Conservation (phyloP, 2,329 filamentous ascomycete species). For the Alternaria rosae region DNA sequence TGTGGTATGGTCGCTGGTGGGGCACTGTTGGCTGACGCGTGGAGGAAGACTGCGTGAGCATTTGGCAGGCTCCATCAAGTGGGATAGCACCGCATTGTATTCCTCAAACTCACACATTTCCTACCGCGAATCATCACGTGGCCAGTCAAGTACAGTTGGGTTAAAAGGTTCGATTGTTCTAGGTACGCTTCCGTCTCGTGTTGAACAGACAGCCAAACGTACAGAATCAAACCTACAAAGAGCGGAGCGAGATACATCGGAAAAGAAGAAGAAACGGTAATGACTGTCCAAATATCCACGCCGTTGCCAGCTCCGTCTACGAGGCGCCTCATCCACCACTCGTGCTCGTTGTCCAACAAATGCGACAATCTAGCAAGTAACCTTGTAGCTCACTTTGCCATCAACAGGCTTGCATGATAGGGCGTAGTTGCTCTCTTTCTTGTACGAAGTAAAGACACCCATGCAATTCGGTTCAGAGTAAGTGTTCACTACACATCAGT, state of each 20-base stretch:
- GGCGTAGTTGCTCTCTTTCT: too few relatives aligned
- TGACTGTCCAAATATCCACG: not conserved
- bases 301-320: not conserved
- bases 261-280: not conserved
- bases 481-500: not conserved
- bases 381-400: not conserved
- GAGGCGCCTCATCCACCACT: not conserved
- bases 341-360: rapidly evolving
- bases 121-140: not conserved
- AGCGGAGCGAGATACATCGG: not conserved
- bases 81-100: not conserved
- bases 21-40: constrained; percentile 55
- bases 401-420: not conserved
- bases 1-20: constrained; percentile 62
- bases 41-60: constrained; percentile 49
- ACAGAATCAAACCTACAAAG: not conserved
- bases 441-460: not conserved
- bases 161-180: not conserved
- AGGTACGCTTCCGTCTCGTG: not conserved
- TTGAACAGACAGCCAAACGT: not conserved
- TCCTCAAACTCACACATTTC: not conserved
- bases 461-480: not conserved
- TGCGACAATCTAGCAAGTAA: not conserved
- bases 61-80: not conserved
- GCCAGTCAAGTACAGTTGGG: not conserved